Percentiles rank a stretch among this genome's conserved stretches.
These are phyloP conservation scores for Exobasidium rhododendri DNA, from an alignment of 1,284 basidiomycete genomes.

Conservation along the genomic window DNA sequence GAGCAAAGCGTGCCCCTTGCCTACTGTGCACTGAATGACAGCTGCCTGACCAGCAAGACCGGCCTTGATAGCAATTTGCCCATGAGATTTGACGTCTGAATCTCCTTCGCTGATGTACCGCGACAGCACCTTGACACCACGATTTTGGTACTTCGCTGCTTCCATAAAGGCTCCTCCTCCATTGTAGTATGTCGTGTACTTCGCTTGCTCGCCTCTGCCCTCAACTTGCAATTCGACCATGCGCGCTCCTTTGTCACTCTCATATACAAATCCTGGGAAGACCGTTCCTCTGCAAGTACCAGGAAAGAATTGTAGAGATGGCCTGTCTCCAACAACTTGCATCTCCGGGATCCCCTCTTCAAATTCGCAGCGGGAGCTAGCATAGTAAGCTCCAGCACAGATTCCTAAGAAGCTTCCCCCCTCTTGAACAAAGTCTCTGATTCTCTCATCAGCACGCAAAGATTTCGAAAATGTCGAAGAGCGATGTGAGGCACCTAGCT, in stretches of 20 bases:
- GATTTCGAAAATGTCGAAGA: neutral
- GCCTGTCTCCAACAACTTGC: conserved; percentile 60
- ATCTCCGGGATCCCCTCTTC: conserved; percentile 58
- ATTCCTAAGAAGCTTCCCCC: conserved; percentile 70
- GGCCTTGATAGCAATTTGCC: neutral
- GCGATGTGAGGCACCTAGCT: conserved; percentile 19
- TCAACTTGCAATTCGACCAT: conserved; percentile 47
- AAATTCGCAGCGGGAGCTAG: conserved; percentile 58
- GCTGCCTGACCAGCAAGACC: conserved; percentile 56
- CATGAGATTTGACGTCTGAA: conserved; percentile 29
- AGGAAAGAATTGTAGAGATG: conserved; percentile 63
- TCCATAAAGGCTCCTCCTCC: conserved; percentile 61
- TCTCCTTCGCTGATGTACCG: conserved; percentile 38
- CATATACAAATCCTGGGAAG: conserved; percentile 62
- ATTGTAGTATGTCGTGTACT: conserved; percentile 59
- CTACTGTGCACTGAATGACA: conserved; percentile 61
- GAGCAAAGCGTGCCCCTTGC: conserved; percentile 63
- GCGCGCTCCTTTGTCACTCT: conserved; percentile 58
- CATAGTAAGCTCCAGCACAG: conserved; percentile 65
- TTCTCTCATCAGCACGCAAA: conserved; percentile 35
- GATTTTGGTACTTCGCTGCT: conserved; percentile 29
- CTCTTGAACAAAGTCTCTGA: conserved; percentile 65
- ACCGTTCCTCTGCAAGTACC: conserved; percentile 62
- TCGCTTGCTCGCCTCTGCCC: neutral
- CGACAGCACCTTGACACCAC: conserved; percentile 56